Conservation (phyloP, 257 asterid species). For the Petrea volubilis region DNA sequence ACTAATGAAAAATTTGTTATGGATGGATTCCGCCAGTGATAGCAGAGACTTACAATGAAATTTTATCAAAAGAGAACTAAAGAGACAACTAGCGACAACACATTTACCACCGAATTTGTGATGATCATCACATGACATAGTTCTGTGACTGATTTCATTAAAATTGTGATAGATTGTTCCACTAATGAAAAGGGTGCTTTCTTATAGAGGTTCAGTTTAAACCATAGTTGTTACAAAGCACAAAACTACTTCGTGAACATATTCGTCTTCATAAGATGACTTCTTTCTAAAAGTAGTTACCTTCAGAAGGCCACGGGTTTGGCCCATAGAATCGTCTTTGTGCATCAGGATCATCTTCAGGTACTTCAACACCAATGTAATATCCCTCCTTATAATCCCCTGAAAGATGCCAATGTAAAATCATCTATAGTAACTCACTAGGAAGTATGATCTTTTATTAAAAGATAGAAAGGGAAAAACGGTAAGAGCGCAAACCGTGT, state of each 20-base stretch:
- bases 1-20: no score
- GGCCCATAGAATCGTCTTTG: slow-evolving; percentile 72
- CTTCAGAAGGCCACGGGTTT: slow-evolving; percentile 78
- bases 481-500: slow-evolving; percentile 50
- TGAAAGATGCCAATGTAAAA: slow-evolving; percentile 30
- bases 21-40: no score
- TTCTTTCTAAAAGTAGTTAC: slow-evolving; percentile 36
- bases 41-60: no score
- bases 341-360: slow-evolving; percentile 67
- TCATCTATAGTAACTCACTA: slow-evolving; percentile 1
- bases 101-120: no score
- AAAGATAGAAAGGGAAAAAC: not conserved
- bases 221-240: no score
- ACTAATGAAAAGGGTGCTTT: no score
- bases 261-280: not conserved
- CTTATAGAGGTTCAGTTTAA: no score
- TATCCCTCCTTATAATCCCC: slow-evolving; percentile 97
- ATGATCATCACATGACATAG: no score
- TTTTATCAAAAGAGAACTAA: no score
- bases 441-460: not conserved
- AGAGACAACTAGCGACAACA: no score
- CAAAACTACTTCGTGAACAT: not conserved
- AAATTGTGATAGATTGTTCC: no score
- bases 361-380: slow-evolving; percentile 78
- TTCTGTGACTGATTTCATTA: no score